Conservation (phyloP, 306 rosid genomes). For the Cicer pinnatifidum region DNA sequence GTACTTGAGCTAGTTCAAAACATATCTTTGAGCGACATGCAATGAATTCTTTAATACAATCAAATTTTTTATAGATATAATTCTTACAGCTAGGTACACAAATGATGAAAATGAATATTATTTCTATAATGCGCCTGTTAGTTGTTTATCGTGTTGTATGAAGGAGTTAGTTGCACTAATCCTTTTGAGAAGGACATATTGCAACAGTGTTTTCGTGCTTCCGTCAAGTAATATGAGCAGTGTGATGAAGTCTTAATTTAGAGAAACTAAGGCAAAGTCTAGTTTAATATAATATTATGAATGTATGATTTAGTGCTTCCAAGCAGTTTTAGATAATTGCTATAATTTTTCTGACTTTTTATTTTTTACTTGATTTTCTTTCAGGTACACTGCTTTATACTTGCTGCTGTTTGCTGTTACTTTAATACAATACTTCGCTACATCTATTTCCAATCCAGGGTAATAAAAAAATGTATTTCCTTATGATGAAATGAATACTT, state of each 20-base stretch:
- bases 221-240: conserved; percentile 26
- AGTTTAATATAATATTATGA: conserved; percentile 1
- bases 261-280: conserved; percentile 5
- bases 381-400: conserved; percentile 77
- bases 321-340: conserved; percentile 24
- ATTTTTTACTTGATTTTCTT: conserved; percentile 36
- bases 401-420: conserved; percentile 70
- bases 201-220: background rate
- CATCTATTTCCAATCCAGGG: conserved; percentile 94
- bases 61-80: background rate
- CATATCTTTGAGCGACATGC: background rate
- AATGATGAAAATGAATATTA: conserved; percentile 35
- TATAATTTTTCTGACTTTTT: conserved; percentile 29
- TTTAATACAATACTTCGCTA: conserved; percentile 73
- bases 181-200: background rate
- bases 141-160: background rate
- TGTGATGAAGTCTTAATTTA: conserved; percentile 1
- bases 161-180: background rate
- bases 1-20: conserved; percentile 1
- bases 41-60: background rate
- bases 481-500: conserved; percentile 30
- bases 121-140: conserved; percentile 1
- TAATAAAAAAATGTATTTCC: conserved; percentile 48
- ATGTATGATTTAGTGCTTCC: conserved; percentile 7
- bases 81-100: conserved; percentile 1